Conservation (phyloP, 192 early-diverging fungal genomes). For the Podila epicladia region DNA sequence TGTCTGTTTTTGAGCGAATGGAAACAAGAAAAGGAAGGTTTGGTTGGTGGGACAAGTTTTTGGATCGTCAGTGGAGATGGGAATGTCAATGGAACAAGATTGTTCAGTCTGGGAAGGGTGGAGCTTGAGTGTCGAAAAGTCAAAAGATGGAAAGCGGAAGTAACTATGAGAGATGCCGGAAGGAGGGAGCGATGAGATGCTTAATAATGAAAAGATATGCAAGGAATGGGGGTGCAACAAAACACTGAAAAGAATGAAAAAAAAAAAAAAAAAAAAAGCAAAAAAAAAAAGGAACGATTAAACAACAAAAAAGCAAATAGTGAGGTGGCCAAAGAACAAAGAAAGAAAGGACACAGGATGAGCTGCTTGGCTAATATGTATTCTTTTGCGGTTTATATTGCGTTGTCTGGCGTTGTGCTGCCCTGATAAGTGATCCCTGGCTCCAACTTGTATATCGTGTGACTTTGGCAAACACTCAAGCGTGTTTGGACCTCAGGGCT, state of each 20-base stretch:
- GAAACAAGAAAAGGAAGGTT: too few relatives aligned
- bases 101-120: background rate
- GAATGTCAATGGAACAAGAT: background rate
- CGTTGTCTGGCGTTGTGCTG: too few relatives aligned
- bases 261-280: conserved; percentile 2
- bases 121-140: background rate
- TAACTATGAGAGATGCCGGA: background rate
- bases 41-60: too few relatives aligned
- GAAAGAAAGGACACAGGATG: background rate
- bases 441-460: too few relatives aligned
- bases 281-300: background rate
- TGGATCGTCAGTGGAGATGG: too few relatives aligned
- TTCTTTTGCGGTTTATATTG: too few relatives aligned
- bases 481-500: too few relatives aligned
- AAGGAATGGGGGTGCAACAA: background rate
- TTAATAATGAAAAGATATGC: background rate
- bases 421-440: too few relatives aligned
- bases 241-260: too few relatives aligned
- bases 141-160: background rate
- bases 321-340: background rate
- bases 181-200: background rate
- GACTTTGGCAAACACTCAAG: too few relatives aligned
- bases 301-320: background rate
- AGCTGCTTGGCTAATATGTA: too few relatives aligned
- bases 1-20: too few relatives aligned